phyloP scores from a whole-genome alignment of 2,329 filamentous ascomycete species.

The Cadophora sp. region DNA sequence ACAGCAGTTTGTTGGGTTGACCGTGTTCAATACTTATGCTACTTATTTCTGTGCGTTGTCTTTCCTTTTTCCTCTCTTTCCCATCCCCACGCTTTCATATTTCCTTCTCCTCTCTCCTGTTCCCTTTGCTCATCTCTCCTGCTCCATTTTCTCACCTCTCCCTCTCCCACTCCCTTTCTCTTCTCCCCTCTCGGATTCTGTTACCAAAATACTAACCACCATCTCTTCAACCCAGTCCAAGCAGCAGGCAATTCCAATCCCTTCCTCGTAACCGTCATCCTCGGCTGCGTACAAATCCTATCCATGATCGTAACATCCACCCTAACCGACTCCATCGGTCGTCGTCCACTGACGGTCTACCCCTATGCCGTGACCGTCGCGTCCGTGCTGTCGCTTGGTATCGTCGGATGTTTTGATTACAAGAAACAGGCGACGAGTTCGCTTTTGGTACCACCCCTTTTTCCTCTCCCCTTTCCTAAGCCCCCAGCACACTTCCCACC shows the following conservation, averaged over 20 bases:
- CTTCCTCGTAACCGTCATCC: constrained; percentile 51
- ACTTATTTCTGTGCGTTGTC: constrained; percentile 28
- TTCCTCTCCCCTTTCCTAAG: background rate
- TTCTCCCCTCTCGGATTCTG: too few relatives aligned
- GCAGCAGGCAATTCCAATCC: constrained; percentile 50
- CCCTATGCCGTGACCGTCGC: constrained; percentile 48
- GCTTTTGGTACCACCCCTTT: constrained; percentile 44
- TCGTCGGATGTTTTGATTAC: constrained; percentile 51
- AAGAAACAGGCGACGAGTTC: constrained; percentile 44
- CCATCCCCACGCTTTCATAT: too few relatives aligned
- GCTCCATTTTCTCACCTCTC: background rate
- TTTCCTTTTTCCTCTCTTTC: too few relatives aligned
- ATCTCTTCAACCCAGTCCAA: too few relatives aligned
- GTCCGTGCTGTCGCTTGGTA: constrained; percentile 48
- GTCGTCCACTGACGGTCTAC: constrained; percentile 49
- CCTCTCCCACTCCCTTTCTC: too few relatives aligned
- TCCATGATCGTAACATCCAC: constrained; percentile 49
- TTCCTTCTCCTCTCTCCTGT: too few relatives aligned
- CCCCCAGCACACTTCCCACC: too few relatives aligned
- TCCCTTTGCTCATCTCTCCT: too few relatives aligned
- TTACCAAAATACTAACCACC: too few relatives aligned
- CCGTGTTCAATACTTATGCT: constrained; percentile 34
- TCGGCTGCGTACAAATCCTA: constrained; percentile 50
- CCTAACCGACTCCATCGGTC: constrained; percentile 46
- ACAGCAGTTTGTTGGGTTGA: constrained; percentile 35